phyloP scores from a whole-genome alignment of 805 yeast genomes.

The Spathaspora hagerdaliae region DNA sequence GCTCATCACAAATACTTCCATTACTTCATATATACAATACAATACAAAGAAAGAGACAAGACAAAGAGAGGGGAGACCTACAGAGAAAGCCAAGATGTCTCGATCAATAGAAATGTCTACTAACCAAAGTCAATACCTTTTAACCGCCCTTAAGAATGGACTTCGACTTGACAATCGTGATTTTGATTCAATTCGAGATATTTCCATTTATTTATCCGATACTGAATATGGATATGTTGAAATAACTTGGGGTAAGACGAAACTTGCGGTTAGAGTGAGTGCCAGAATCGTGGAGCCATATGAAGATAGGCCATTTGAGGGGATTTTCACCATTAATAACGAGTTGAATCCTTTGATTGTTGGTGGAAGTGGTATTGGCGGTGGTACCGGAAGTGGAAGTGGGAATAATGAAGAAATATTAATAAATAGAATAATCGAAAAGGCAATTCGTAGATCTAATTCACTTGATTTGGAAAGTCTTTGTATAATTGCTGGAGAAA shows the following conservation, averaged over 20 bases:
- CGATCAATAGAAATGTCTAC: conserved; percentile 57
- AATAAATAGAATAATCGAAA: conserved; percentile 80
- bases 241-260: conserved; percentile 71
- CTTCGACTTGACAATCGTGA: conserved; percentile 67
- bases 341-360: conserved; percentile 90
- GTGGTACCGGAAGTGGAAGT: conserved; percentile 56
- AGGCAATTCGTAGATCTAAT: conserved; percentile 84
- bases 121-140: conserved; percentile 59
- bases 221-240: conserved; percentile 78
- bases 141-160: conserved; percentile 59
- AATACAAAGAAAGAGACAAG: neutral
- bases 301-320: conserved; percentile 93
- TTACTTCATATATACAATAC: neutral
- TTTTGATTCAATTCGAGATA: conserved; percentile 57
- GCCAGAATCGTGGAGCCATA: conserved; percentile 76
- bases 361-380: conserved; percentile 1
- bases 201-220: conserved; percentile 54
- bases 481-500: conserved; percentile 85
- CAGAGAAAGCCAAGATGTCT: conserved; percentile 40
- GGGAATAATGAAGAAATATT: conserved; percentile 73
- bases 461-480: conserved; percentile 88
- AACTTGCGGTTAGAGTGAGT: conserved; percentile 64
- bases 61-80: neutral
- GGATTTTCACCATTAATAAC: conserved; percentile 75
- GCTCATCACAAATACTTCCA: neutral